Evolutionary conservation across 75 land plant species (phyloP), one percentile per base, ranked within the genome.

Genomic region (Pseudotsuga menziesii): DNA sequence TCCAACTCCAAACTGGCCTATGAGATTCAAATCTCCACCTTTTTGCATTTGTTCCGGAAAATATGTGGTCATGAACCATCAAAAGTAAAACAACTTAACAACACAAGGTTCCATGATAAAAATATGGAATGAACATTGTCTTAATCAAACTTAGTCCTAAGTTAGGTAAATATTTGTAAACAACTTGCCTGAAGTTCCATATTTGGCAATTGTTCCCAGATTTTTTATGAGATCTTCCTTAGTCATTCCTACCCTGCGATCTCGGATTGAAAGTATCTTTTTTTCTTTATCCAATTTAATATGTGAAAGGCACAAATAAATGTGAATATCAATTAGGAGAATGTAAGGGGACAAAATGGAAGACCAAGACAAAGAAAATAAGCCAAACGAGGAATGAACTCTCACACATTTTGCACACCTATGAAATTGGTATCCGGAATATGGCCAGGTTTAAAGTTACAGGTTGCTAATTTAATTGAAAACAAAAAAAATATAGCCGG

Each of bases 1-100:
- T 1, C 99, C 99, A 75, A 97, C 99, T 63, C 99, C 99, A 88
- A 97, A 97, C 70, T 97, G 99, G 26, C 99, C 99, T 79, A 97
- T 97, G n/a, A 97, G 86, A 64, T 88, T 94, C 29, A 94, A 80
- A 63, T 97, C 95, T 41, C 98, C 95, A 39, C 99, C 88, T 41
- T 92, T 82, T 77, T 97, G 98, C 98, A 97, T 94, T 76, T 97
- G 93, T 72, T 97, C 99, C 56, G 94, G 81, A 82, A 97, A 97
- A 61, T 98, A 98, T 97, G 90, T 72, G 78, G 9, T 64, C 61
- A 39, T 0, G 73, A 79, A 41, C 29, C 22, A 20, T 16, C 16
- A 4, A 19, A 19, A 15, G 3, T 17, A 44, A 17, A 27, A 16
- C 8, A 35, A 23, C 58, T 58, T 29, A 59, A 39, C 61, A 83